Conservation (phyloP, 2,329 filamentous ascomycete species). For the Calonectria honghensis region DNA sequence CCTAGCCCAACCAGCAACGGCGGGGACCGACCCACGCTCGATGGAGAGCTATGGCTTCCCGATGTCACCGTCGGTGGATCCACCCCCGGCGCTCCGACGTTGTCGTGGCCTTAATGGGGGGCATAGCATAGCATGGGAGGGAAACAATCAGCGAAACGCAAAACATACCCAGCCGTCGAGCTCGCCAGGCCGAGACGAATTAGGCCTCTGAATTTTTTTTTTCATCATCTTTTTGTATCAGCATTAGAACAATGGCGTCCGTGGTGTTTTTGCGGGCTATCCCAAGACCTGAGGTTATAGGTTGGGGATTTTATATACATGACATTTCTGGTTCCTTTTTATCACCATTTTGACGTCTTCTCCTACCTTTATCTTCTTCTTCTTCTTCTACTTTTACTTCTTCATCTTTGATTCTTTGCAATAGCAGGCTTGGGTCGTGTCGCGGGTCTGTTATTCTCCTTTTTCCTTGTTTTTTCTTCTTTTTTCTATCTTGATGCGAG, state of each 20-base stretch:
- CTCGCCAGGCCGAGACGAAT: slow-evolving; percentile 12
- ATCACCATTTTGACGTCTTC: slow-evolving; percentile 17
- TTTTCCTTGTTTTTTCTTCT: slow-evolving; percentile 19
- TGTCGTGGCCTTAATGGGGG: slow-evolving; percentile 14
- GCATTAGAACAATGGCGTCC: slow-evolving; percentile 47
- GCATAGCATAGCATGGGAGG: neutral
- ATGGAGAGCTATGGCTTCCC: slow-evolving; percentile 32
- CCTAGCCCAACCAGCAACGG: slow-evolving; percentile 16
- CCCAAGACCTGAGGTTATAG: slow-evolving; percentile 45
- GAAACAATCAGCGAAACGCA: slow-evolving; percentile 8
- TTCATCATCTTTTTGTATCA: slow-evolving; percentile 41
- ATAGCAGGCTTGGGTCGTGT: neutral
- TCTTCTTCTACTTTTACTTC: neutral
- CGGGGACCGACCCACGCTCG: slow-evolving; percentile 10
- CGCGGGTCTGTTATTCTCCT: slow-evolving; percentile 25
- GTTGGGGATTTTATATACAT: slow-evolving; percentile 40
- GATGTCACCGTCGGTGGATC: slow-evolving; percentile 13
- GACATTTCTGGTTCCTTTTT: neutral
- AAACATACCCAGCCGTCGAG: slow-evolving; percentile 16
- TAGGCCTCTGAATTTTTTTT: neutral
- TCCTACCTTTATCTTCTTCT: neutral
- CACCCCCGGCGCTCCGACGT: neutral
- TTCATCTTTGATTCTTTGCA: neutral
- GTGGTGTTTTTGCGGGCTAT: slow-evolving; percentile 45
- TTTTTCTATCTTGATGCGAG: neutral